Evolutionary conservation across 129 eudicot genomes (phyloP).

Genomic region (Arctium minus): DNA sequence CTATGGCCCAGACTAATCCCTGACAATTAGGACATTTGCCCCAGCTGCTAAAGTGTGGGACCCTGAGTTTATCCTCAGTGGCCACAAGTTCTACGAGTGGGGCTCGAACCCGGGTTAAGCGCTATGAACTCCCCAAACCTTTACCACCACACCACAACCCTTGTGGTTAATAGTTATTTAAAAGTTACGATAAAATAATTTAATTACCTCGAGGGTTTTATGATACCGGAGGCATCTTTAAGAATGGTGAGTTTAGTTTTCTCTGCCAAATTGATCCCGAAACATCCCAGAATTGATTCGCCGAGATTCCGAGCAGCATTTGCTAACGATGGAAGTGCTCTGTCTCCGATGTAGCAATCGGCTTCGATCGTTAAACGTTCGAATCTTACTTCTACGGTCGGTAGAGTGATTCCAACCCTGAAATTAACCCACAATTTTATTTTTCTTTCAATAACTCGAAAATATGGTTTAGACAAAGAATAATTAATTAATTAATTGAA

Average conservation of each 20-base stretch:
- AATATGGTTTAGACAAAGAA: not conserved
- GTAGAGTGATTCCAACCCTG: constrained; percentile 93
- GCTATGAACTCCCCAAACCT: no score
- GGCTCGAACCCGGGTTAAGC: no score
- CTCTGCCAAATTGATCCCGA: constrained; percentile 62
- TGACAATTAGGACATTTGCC: no score
- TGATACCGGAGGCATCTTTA: constrained; percentile 79
- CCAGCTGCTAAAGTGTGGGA: no score
- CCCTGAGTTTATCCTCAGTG: no score
- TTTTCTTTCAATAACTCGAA: not conserved
- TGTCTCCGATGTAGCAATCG: constrained; percentile 70
- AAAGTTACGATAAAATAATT: not conserved
- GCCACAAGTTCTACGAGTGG: no score
- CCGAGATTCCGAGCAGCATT: constrained; percentile 60
- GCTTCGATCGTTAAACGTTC: constrained; percentile 78
- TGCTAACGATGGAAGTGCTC: constrained; percentile 88
- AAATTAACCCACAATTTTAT: not conserved
- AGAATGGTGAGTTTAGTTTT: constrained; percentile 77
- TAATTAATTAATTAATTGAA: not conserved
- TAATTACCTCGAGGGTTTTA: constrained; percentile 85
- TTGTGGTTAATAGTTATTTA: not conserved
- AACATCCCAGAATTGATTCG: constrained; percentile 44
- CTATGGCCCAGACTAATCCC: no score
- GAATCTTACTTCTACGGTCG: constrained; percentile 81
- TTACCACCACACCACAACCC: no score